Base-by-base conservation (phyloP, 2,329 filamentous ascomycete genomes). In the Dothistroma pini region DNA sequence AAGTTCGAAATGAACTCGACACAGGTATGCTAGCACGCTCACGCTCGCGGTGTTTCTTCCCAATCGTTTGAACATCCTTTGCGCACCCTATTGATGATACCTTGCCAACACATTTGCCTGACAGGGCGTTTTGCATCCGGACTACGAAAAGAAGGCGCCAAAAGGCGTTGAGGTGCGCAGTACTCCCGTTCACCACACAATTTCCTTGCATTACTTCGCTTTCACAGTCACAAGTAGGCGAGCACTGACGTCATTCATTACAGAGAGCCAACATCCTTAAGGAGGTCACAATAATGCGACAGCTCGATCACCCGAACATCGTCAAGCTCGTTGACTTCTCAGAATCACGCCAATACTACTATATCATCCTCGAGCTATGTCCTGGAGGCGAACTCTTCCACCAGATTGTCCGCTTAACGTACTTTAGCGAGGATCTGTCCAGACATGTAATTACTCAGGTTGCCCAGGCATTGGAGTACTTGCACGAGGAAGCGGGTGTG, bases 1-100 rank as follows among this genome's bases (percentile, higher is more conserved):
- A 97, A 97, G 80, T 97, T 91, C 75, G 95, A 99, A 79, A 97
- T 99, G 91, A 97, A 96, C 79, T 93, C 88, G 68, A 92, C 89
- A 82, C 95, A 97, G 91, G 95, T 99, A 85, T 85, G 92, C 89
- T 64, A 48, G 52, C 41, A 29, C 35, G 19, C 44, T 34, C 35
- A 50, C 60, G 35, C 59, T 58, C 58, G 38, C 19, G 44, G 22
- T 41, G 22, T 60, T 59, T 56, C 59, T 51, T 50, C 62, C 61
- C 48, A 68, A 57, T 69, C 67, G 35, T 69, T 69, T 60, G 66
- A 56, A 38, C 52, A 50, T 35, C 57, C 70, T 58, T 52, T 57
- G 51, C 52, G 52, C 38, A 29, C 58, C 38, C 58, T 21, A 35
- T 62, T 29, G 48, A 55, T 55, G 61, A 63, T 61, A 57, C 55